phyloP scores from a whole-genome alignment of 2,329 filamentous ascomycete species.

The Aspergillus sp. region DNA sequence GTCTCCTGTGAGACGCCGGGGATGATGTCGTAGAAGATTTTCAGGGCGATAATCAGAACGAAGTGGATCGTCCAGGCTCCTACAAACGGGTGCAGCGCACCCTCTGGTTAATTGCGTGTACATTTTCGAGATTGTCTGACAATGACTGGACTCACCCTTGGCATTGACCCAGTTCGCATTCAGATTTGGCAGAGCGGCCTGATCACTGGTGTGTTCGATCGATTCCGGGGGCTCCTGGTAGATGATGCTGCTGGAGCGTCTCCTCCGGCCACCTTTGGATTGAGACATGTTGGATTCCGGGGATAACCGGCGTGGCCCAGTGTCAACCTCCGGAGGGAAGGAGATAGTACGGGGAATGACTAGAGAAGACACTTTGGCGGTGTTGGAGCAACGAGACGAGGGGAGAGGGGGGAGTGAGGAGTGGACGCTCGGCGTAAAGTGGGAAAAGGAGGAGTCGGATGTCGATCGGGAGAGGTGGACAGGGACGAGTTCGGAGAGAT shows the following conservation, averaged over 20 bases:
- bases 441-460: slow-evolving; percentile 20
- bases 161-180: slow-evolving; percentile 99
- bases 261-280: slow-evolving; percentile 70
- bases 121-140: too few relatives aligned
- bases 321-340: slow-evolving; percentile 81
- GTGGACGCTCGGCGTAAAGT: slow-evolving; percentile 22
- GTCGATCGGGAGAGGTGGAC: slow-evolving; percentile 10
- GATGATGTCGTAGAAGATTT: slow-evolving; percentile 96
- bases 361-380: slow-evolving; percentile 96
- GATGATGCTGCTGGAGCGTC: slow-evolving; percentile 96
- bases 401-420: slow-evolving; percentile 22
- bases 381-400: slow-evolving; percentile 51
- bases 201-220: slow-evolving; percentile 95
- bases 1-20: slow-evolving; percentile 96
- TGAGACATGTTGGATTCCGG: slow-evolving; percentile 61
- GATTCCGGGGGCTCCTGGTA: slow-evolving; percentile 97
- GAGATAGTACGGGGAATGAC: slow-evolving; percentile 86
- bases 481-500: not conserved
- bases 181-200: slow-evolving; percentile 88
- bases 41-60: slow-evolving; percentile 84
- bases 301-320: slow-evolving; percentile 55
- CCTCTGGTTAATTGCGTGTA: slow-evolving; percentile 15
- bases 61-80: slow-evolving; percentile 98
- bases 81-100: slow-evolving; percentile 42
- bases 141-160: slow-evolving; percentile 70